These are phyloP conservation scores for Cryptococcus sp. DNA, from an alignment of 1,284 basidiomycete genomes.

Conservation along the genomic window DNA sequence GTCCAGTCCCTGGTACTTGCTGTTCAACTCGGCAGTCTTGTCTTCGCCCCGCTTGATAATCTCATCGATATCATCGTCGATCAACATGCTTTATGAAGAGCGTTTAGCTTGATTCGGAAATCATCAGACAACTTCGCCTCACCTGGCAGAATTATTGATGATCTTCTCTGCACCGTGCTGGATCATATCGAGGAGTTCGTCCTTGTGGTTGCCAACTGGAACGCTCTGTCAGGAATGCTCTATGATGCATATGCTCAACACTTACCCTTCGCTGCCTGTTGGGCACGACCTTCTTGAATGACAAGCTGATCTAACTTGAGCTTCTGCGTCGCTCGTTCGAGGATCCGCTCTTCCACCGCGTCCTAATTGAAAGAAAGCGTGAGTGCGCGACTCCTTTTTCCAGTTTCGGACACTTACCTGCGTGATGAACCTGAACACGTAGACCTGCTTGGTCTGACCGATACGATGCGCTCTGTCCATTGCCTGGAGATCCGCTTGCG, in stretches of 20 bases:
- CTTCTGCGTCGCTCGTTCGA: slow-evolving; percentile 96
- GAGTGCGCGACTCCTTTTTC: neutral
- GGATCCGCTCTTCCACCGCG: slow-evolving; percentile 95
- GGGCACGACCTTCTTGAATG: slow-evolving; percentile 87
- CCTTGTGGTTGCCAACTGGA: slow-evolving; percentile 79
- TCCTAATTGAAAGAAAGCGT: slow-evolving; percentile 48
- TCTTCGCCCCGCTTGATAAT: slow-evolving; percentile 93
- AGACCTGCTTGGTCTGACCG: slow-evolving; percentile 98
- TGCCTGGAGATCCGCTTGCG: slow-evolving; percentile 96
- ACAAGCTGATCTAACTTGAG: slow-evolving; percentile 93
- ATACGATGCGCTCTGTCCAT: slow-evolving; percentile 99
- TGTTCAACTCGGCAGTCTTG: slow-evolving; percentile 83
- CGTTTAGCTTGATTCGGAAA: slow-evolving; percentile 7
- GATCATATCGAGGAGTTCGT: slow-evolving; percentile 97
- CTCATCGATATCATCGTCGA: slow-evolving; percentile 91
- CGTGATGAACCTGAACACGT: slow-evolving; percentile 97
- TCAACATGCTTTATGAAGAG: slow-evolving; percentile 61
- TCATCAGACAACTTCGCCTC: slow-evolving; percentile 11
- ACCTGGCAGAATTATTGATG: slow-evolving; percentile 66
- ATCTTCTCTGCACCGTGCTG: slow-evolving; percentile 97
- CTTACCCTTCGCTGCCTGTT: slow-evolving; percentile 53
- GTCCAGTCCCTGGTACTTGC: slow-evolving; percentile 90
- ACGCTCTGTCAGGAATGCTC: too few species aligned
- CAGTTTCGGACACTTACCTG: slow-evolving; percentile 57
- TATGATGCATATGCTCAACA: neutral